Base-by-base conservation (phyloP, 768 basidiomycete genomes). In the Favolaschia claudopus region DNA sequence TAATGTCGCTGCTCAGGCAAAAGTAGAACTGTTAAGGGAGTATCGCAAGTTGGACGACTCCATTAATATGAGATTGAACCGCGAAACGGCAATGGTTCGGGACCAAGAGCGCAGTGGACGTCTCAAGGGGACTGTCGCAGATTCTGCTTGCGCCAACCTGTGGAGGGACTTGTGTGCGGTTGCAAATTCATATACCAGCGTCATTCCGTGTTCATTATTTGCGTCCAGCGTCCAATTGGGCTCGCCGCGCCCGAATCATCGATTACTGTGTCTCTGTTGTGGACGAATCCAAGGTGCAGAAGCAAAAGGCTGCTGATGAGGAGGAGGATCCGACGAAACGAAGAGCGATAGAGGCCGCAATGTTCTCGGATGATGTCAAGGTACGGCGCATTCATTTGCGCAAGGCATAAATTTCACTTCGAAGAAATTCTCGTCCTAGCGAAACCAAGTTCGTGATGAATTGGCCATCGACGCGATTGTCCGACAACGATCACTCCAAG, bases 91-190 rank as follows among this genome's bases (percentile, higher is more conserved):
- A 5, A 81, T 86, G 50, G 86, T 89, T 72, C 83, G 91, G 48
- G 93, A 94, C 75, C 79, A 82, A 61, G 86, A 91, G 64, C 83
- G 91, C 25, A 55, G 82, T 12, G 64, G 73, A 22, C 73, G 67
- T 39, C 74, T 76, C 31, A 79, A 74, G 47, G 84, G 80, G 14
- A 89, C 76, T 55, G 73, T 88, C 42, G 87, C 92, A 69, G 89
- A 91, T 51, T 84, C 87, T 70, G 87, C 91, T 46, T 95, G 92
- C 72, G 80, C 83, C 10, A 81, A 87, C 63, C 72, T 94, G 36
- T 94, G 93, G 92, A 80, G 82, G 65, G 89, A 94, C 67, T 78
- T 95, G 6, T n/a, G n/a, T n/a, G n/a, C n/a, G 60, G 82, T 91
- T 57, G 89, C 92, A 92, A 69, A 72, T 87, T 77, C 51, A 38